phyloP scores from a whole-genome alignment of 2,329 filamentous ascomycete genomes.

The Akanthomyces dipterigenus region DNA sequence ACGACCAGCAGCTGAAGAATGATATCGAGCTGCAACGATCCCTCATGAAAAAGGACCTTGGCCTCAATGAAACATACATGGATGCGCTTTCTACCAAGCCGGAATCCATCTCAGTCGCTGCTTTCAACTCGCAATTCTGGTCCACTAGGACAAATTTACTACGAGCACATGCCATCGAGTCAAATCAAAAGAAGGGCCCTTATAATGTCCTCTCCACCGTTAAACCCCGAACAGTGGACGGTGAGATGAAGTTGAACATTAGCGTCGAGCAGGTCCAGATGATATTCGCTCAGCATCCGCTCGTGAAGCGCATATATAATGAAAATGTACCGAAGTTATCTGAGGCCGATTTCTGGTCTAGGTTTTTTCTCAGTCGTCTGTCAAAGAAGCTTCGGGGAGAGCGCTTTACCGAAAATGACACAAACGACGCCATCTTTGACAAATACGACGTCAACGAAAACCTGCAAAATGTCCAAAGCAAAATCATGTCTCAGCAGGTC shows the following conservation, averaged over 20 bases:
- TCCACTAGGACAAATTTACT: slow-evolving; percentile 78
- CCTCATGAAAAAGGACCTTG: slow-evolving; percentile 71
- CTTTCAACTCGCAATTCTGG: slow-evolving; percentile 94
- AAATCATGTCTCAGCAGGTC: slow-evolving; percentile 57
- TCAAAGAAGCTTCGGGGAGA: slow-evolving; percentile 91
- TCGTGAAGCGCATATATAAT: slow-evolving; percentile 86
- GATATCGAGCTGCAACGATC: slow-evolving; percentile 84
- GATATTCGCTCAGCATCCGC: slow-evolving; percentile 86
- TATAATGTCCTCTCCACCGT: slow-evolving; percentile 92
- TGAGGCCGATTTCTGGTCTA: slow-evolving; percentile 82
- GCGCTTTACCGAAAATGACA: slow-evolving; percentile 70
- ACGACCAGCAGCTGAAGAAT: slow-evolving; percentile 68
- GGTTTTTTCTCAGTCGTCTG: slow-evolving; percentile 86
- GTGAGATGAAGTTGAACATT: slow-evolving; percentile 72
- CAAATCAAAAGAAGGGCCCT: slow-evolving; percentile 74
- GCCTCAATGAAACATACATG: slow-evolving; percentile 76
- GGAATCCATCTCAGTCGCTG: slow-evolving; percentile 68
- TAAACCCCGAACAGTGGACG: slow-evolving; percentile 57
- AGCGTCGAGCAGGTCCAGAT: slow-evolving; percentile 88
- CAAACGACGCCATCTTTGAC: slow-evolving; percentile 73
- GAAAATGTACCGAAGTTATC: slow-evolving; percentile 80
- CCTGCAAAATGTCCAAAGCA: slow-evolving; percentile 43
- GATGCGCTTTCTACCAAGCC: slow-evolving; percentile 79
- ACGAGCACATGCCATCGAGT: slow-evolving; percentile 84
- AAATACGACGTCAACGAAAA: slow-evolving; percentile 75